Conservation (phyloP, 2,329 filamentous ascomycete genomes). For the Fusarium caatingaense region DNA sequence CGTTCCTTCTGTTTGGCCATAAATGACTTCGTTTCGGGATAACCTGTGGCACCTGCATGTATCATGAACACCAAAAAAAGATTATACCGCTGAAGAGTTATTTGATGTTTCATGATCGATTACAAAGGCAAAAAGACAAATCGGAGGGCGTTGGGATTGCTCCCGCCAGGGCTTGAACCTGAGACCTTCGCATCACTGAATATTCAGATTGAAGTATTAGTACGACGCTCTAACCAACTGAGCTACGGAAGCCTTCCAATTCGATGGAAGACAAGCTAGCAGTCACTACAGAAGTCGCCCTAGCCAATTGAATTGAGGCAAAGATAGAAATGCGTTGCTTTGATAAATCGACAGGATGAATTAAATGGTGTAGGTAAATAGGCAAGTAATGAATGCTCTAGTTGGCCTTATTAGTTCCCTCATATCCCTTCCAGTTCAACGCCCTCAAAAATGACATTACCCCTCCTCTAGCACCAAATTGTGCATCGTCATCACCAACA, state of each 20-base stretch:
- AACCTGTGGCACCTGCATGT: not conserved
- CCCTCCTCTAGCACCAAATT: not conserved
- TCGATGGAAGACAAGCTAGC: not conserved
- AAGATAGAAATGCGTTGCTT: not conserved
- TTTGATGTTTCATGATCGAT: not conserved
- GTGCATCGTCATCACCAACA: not conserved
- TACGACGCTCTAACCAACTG: constrained; percentile 49
- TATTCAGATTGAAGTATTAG: constrained; percentile 44
- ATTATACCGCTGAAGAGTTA: not conserved
- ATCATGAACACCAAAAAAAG: not conserved
- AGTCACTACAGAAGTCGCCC: not conserved
- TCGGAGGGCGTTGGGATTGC: constrained; percentile 41
- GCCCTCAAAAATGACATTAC: not conserved
- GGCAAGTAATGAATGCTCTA: not conserved
- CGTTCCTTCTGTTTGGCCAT: not conserved
- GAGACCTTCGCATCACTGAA: constrained; percentile 48
- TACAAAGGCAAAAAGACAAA: constrained; percentile 15
- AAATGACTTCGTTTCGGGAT: not conserved
- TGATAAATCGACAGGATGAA: not conserved
- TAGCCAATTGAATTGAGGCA: not conserved
- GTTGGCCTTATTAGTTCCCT: constrained; percentile 1
- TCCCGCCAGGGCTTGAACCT: constrained; percentile 50
- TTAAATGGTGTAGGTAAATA: not conserved
- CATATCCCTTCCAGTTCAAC: not conserved
- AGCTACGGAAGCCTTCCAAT: constrained; percentile 47